A percentile compares a stretch with the other conserved stretches of the same genome.
Conservation (phyloP, 2,329 filamentous ascomycete genomes). For the Colletotrichum falcatum region DNA sequence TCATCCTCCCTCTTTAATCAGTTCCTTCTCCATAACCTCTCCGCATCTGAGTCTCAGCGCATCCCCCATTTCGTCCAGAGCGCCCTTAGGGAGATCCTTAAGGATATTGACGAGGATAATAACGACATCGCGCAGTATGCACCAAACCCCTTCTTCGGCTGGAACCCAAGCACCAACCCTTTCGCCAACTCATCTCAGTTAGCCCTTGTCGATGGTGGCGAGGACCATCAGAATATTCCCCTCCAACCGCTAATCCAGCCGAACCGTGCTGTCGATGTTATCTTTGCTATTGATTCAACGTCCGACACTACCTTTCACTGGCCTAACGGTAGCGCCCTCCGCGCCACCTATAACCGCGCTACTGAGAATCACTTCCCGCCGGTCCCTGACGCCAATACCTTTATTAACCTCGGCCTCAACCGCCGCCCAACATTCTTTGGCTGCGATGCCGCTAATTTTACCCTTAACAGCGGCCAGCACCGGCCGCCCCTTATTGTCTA, state of each 20-base stretch:
- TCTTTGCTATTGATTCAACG: constrained; percentile 74
- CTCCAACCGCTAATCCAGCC: constrained; percentile 71
- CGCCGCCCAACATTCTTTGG: constrained; percentile 72
- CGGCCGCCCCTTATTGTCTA: constrained; percentile 84
- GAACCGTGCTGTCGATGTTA: constrained; percentile 70
- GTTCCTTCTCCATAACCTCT: constrained; percentile 72
- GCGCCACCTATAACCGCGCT: constrained; percentile 68
- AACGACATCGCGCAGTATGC: constrained; percentile 81
- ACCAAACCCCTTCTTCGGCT: constrained; percentile 69
- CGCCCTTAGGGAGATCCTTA: constrained; percentile 63
- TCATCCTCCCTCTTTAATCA: constrained; percentile 86
- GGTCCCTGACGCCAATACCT: constrained; percentile 67
- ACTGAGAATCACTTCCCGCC: constrained; percentile 67
- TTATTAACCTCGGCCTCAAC: constrained; percentile 71
- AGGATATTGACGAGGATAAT: constrained; percentile 66
- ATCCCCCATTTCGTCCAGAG: constrained; percentile 51
- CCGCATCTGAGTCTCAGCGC: constrained; percentile 43
- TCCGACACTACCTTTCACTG: constrained; percentile 69
- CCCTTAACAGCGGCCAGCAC: constrained; percentile 58
- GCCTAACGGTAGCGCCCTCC: constrained; percentile 71
- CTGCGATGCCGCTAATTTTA: constrained; percentile 65
- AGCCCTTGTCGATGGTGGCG: constrained; percentile 83
- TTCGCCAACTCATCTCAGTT: constrained; percentile 63
- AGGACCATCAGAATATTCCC: constrained; percentile 84
- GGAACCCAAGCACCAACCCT: constrained; percentile 56